Evolutionary conservation across 176 grass and related monocot species (phyloP).

Genomic region (Puccinellia tenuiflora): DNA sequence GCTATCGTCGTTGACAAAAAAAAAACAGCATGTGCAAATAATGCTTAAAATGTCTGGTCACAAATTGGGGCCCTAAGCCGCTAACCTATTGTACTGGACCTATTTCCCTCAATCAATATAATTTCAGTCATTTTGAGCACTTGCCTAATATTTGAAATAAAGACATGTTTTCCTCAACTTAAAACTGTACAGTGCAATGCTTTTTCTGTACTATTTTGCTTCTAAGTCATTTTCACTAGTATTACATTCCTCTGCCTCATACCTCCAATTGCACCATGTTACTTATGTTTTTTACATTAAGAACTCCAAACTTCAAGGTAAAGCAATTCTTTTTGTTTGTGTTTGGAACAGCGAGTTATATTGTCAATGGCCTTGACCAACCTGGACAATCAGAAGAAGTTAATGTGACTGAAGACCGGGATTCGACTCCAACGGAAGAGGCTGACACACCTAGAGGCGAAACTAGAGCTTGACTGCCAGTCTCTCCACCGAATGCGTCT

Average conservation of each 20-base stretch:
- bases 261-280: neutral
- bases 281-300: neutral
- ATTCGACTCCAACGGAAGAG: constrained; percentile 24
- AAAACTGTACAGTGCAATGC: neutral
- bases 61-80: neutral
- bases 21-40: neutral
- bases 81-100: neutral
- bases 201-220: neutral
- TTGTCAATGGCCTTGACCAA: constrained; percentile 34
- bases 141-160: neutral
- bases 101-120: neutral
- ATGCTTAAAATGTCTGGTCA: neutral
- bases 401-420: constrained; percentile 16
- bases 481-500: neutral
- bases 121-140: neutral
- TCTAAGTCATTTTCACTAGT: neutral
- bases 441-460: constrained; percentile 2
- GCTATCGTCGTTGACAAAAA: too few species aligned
- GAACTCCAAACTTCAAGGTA: neutral
- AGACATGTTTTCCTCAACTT: neutral
- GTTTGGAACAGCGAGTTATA: constrained; percentile 34
- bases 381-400: constrained; percentile 20
- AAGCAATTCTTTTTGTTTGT: constrained; percentile 16
- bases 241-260: neutral
- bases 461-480: constrained; percentile 1